Conservation (phyloP, 208 protist genomes). For the Acanthamoeba sp. region DNA sequence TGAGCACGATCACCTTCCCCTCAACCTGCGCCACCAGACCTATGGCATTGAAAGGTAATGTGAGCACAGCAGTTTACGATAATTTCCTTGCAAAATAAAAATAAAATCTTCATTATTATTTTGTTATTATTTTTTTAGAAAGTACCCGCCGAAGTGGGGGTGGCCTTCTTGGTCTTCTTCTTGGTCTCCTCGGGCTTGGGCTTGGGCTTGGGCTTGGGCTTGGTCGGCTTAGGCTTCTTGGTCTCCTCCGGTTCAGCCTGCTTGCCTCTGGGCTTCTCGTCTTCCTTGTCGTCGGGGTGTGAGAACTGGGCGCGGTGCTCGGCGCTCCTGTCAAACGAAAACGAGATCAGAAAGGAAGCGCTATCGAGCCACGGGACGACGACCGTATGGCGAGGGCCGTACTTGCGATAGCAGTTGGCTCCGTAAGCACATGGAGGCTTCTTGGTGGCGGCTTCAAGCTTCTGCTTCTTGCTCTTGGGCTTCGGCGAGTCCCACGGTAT, state of each 20-base stretch:
- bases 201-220: not conserved
- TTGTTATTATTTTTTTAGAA: no score
- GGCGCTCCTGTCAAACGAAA: not conserved
- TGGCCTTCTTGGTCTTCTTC: not conserved
- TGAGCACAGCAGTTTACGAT: no score
- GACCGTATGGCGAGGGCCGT: not conserved
- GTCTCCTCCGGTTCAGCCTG: not conserved
- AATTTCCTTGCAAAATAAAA: no score
- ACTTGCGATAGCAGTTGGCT: conserved; percentile 5
- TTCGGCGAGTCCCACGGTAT: conserved; percentile 45
- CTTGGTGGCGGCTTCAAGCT: not conserved
- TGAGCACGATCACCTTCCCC: conserved; percentile 35
- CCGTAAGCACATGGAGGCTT: not conserved
- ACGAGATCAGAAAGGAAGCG: not conserved
- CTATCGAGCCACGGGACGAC: not conserved
- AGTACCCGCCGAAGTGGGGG: no score
- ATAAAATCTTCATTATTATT: no score
- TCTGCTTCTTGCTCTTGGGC: conserved; percentile 36
- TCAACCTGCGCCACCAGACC: not conserved
- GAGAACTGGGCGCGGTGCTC: not conserved
- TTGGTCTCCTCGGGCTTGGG: not conserved
- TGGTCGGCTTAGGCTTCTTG: not conserved
- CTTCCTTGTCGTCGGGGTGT: not conserved
- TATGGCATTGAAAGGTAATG: not conserved
- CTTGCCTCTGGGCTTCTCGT: not conserved